phyloP scores from a whole-genome alignment of 306 rosid genomes.

The Prunus armeniaca region DNA sequence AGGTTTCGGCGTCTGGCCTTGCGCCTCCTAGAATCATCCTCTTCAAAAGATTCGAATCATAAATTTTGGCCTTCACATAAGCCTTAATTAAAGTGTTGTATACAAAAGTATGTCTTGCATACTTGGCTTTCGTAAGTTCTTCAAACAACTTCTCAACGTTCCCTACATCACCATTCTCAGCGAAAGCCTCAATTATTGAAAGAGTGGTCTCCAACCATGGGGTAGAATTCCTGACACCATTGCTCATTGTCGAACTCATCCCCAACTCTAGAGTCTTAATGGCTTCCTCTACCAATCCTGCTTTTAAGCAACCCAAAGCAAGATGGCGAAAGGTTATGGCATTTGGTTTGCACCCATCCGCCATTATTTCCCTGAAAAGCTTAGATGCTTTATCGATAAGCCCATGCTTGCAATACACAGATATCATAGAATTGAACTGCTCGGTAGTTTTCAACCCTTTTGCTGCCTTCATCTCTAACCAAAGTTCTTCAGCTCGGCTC shows the following conservation, averaged over 20 bases:
- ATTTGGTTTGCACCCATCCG: constrained; percentile 70
- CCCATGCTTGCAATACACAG: constrained; percentile 75
- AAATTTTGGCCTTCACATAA: constrained; percentile 80
- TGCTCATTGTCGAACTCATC: constrained; percentile 38
- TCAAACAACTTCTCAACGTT: constrained; percentile 70
- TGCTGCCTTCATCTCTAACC: constrained; percentile 69
- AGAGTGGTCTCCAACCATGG: constrained; percentile 93
- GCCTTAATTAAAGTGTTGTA: constrained; percentile 81
- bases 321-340: constrained; percentile 81
- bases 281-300: constrained; percentile 62
- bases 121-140: constrained; percentile 67
- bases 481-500: constrained; percentile 71
- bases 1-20: constrained; percentile 86
- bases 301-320: constrained; percentile 79
- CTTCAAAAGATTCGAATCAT: constrained; percentile 71
- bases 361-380: constrained; percentile 53
- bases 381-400: constrained; percentile 54
- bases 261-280: constrained; percentile 67
- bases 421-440: constrained; percentile 70
- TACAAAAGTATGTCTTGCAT: constrained; percentile 73
- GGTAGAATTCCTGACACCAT: constrained; percentile 57
- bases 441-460: constrained; percentile 66
- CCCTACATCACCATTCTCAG: constrained; percentile 69
- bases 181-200: constrained; percentile 61
- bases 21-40: constrained; percentile 91